Conservation (phyloP, 148 eudicot genomes). For the Talinum fruticosum region DNA sequence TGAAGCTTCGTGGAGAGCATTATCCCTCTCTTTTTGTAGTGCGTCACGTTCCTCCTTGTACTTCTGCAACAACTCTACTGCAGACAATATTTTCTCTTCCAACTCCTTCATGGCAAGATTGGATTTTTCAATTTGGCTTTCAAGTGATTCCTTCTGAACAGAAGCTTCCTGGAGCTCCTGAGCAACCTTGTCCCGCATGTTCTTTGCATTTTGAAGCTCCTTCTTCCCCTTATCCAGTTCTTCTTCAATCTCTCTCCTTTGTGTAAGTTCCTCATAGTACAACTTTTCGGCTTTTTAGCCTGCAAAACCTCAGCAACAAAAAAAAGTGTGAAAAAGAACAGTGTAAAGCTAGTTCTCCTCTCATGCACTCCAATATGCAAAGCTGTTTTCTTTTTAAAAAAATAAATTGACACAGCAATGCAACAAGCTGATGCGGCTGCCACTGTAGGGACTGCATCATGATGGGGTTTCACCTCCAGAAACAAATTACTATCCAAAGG, state of each 20-base stretch:
- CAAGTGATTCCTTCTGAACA: conserved; percentile 48
- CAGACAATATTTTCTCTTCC: conserved; percentile 61
- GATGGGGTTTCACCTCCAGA: no score
- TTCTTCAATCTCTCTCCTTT: conserved; percentile 54
- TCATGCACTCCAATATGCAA: no score
- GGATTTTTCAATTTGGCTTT: conserved; percentile 40
- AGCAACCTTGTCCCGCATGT: conserved; percentile 31
- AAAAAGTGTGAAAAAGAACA: conserved; percentile 3
- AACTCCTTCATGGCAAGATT: conserved; percentile 40
- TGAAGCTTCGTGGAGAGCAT: conserved; percentile 56
- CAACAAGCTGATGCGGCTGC: no score
- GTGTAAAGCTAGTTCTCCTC: no score
- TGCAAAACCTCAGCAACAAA: conserved; percentile 20
- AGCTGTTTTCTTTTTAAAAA: no score
- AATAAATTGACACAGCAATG: no score
- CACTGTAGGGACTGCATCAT: no score
- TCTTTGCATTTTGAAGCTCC: conserved; percentile 45
- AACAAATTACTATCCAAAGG: neutral
- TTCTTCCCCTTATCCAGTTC: conserved; percentile 41
- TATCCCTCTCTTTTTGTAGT: conserved; percentile 52
- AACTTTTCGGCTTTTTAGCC: conserved; percentile 51
- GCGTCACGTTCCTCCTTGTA: conserved; percentile 72
- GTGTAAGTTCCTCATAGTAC: conserved; percentile 50
- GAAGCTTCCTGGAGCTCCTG: conserved; percentile 46
- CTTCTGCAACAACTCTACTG: conserved; percentile 59